These are phyloP conservation scores for Fusarium solani-melongenae DNA, from an alignment of 2,329 filamentous ascomycete genomes.

Conservation along the genomic window DNA sequence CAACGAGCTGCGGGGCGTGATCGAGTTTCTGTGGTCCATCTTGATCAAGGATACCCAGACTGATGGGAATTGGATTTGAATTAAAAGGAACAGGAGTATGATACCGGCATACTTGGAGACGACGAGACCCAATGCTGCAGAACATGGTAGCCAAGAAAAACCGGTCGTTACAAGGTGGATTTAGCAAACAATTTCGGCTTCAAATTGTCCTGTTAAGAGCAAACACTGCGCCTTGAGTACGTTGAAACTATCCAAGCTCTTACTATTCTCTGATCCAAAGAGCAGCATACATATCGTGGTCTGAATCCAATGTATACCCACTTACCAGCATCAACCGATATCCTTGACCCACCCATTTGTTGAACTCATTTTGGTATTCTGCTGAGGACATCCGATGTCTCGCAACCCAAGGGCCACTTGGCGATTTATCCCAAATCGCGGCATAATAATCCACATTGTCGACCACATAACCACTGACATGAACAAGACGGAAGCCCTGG, in stretches of 20 bases:
- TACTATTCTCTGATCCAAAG: not conserved
- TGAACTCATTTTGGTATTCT: not conserved
- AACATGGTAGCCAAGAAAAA: too few species aligned
- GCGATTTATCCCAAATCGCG: not conserved
- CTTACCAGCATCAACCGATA: not conserved
- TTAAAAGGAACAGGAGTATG: not conserved
- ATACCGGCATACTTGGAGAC: too few species aligned
- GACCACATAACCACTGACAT: not conserved
- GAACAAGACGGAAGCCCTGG: not conserved
- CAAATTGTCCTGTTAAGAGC: not conserved
- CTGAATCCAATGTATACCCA: not conserved
- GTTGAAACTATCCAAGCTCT: not conserved
- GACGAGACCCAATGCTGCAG: too few species aligned
- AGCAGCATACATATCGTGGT: not conserved
- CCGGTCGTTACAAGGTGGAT: not conserved
- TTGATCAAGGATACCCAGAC: not conserved
- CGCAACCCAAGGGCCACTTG: not conserved
- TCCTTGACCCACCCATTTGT: not conserved
- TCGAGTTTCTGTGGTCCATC: slow-evolving; percentile 28
- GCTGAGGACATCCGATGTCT: not conserved
- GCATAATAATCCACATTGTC: not conserved
- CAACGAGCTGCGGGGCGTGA: slow-evolving; percentile 6
- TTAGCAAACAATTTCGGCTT: not conserved
- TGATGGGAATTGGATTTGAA: not conserved
- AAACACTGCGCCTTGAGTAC: not conserved